These are phyloP conservation scores for Saccharomyces pastorianus DNA, from an alignment of 1,139 yeast genomes.

Conservation along the genomic window DNA sequence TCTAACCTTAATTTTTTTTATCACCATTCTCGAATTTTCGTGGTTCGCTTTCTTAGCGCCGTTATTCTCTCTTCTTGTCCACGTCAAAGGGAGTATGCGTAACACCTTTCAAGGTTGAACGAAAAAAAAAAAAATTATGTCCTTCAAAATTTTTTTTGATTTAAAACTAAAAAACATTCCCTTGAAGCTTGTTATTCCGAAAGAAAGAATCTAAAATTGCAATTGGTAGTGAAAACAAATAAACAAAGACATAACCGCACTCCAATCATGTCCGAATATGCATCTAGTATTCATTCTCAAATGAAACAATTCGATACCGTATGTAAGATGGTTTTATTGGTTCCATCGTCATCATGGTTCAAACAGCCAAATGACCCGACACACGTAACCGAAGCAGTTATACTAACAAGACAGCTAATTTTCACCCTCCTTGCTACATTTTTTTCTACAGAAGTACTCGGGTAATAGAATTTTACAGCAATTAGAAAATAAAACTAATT, in stretches of 20 bases:
- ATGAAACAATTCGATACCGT: constrained; percentile 23
- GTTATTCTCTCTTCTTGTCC: neutral
- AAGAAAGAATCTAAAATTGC: neutral
- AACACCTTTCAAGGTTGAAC: neutral
- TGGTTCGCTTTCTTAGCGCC: neutral
- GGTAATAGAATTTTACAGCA: constrained; percentile 40
- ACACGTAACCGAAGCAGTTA: neutral
- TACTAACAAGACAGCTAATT: constrained; percentile 9
- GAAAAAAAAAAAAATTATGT: neutral
- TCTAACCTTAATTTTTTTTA: neutral
- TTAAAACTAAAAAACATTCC: neutral
- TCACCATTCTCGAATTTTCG: neutral
- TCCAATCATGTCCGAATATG: constrained; percentile 19
- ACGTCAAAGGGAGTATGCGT: neutral
- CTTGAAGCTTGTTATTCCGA: neutral
- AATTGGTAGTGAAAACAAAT: neutral
- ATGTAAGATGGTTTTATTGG: constrained; percentile 8
- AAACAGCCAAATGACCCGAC: neutral
- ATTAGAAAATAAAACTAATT: constrained; percentile 54
- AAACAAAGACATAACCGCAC: neutral
- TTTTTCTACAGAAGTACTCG: constrained; percentile 35
- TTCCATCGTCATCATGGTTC: neutral
- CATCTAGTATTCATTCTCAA: constrained; percentile 22
- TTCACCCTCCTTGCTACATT: neutral
- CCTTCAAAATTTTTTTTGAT: neutral